Conservation (phyloP, 1,284 basidiomycete species). For the Tilletia horrida region DNA sequence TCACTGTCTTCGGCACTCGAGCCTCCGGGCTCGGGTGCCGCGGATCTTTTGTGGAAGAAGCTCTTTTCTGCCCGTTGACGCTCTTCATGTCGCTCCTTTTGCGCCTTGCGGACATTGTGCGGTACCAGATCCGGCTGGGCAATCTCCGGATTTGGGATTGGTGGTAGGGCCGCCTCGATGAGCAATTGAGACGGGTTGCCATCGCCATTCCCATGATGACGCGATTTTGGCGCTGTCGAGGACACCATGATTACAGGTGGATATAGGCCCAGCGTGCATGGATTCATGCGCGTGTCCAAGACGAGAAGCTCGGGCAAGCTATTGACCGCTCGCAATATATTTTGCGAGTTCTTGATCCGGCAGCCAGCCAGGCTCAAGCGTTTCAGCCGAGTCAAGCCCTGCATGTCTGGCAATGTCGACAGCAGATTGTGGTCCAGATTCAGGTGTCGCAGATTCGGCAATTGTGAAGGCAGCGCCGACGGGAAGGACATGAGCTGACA, state of each 20-base stretch:
- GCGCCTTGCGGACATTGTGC: neutral
- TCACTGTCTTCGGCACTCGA: constrained; percentile 18
- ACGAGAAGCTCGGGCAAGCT: constrained; percentile 41
- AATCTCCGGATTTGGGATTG: constrained; percentile 44
- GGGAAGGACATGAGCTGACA: constrained; percentile 75
- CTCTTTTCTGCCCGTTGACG: constrained; percentile 42
- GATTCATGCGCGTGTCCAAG: constrained; percentile 47
- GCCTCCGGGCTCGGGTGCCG: constrained; percentile 15
- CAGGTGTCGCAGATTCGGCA: constrained; percentile 84
- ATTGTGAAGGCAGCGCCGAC: constrained; percentile 63
- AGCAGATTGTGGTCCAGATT: constrained; percentile 61
- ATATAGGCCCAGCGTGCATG: constrained; percentile 51
- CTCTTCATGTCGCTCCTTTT: constrained; percentile 26
- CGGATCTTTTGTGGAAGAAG: constrained; percentile 46
- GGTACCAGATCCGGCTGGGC: constrained; percentile 38
- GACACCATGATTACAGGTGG: constrained; percentile 37
- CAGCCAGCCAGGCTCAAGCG: constrained; percentile 49
- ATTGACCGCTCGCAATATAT: constrained; percentile 35
- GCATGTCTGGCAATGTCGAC: constrained; percentile 35
- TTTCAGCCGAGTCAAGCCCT: constrained; percentile 40
- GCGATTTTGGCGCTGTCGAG: constrained; percentile 2
- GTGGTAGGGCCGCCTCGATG: constrained; percentile 29
- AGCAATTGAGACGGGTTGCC: neutral
- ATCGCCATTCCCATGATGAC: constrained; percentile 17
- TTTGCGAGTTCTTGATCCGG: constrained; percentile 38